Base-by-base conservation (phyloP, 2,329 filamentous ascomycete species). In the Penicillium sp. region DNA sequence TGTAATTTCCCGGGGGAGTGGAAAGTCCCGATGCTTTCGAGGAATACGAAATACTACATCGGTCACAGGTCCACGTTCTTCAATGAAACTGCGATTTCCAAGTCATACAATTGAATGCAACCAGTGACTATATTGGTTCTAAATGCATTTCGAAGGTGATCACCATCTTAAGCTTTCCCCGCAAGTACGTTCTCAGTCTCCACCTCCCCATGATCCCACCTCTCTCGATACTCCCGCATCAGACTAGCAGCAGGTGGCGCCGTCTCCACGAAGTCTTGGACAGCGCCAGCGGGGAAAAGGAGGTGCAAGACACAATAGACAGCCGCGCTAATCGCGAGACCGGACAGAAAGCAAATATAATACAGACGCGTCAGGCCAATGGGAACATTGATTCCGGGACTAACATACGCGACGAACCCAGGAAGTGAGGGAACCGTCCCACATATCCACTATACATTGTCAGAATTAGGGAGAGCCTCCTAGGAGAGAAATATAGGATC, bases 391-490 rank as follows among this genome's bases (percentile, higher is more conserved):
- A 75, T 62, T 2, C 63, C 63, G 0, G 56, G 34, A 41, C 75
- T 70, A 9, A 78, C 68, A 3, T 74, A 69, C 1, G 70, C 68
- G 6, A 78, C 62, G 51, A 79, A 77, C 10, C 76, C 76, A 0
- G 77, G 76, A 42, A 79, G 54, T 3, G 67, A 69, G 0, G 76
- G 76, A 0, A 62, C 66, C 3, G 75, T 70, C 4, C 74, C 75
- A 17, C 70, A 59, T 17, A 70, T 50, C 73, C 76, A 78, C 70
- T 77, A 24, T n/a, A n/a, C 7, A 36, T 33, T 33, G 3, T 12
- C 70, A 70, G 7, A 63, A 45, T 1, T 54, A 52, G 56, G 65
- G 75, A 32, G 68, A 65, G 53, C 10, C 26, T 27, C 6, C 26
- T 27, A 6, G 10, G 10, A 27, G 26, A 10, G 6, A 23, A 15